These are phyloP conservation scores for Tricladium varicosporioides DNA, from an alignment of 2,329 filamentous ascomycete genomes.

Conservation along the genomic window DNA sequence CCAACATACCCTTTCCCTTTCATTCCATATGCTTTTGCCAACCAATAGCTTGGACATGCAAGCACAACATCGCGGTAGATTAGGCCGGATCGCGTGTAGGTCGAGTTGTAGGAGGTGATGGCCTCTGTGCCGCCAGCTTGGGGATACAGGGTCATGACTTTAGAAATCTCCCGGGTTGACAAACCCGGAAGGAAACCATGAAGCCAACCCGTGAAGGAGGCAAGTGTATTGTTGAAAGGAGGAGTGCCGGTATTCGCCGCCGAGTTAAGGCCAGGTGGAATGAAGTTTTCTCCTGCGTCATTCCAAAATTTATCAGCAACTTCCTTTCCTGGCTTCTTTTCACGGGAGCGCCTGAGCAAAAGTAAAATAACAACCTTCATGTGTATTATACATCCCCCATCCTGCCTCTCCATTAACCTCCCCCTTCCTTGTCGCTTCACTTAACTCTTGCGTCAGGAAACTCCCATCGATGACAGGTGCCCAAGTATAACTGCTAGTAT, in stretches of 20 bases:
- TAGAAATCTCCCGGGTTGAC: conserved; percentile 37
- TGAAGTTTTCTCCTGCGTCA: conserved; percentile 61
- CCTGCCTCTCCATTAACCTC: conserved; percentile 45
- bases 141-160: conserved; percentile 48
- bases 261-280: conserved; percentile 47
- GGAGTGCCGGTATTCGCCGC: conserved; percentile 32
- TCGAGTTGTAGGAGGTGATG: conserved; percentile 46
- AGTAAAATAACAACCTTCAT: too few species aligned
- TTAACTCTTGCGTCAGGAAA: conserved; percentile 49
- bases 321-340: too few species aligned
- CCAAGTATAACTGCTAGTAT: conserved; percentile 56
- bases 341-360: too few species aligned
- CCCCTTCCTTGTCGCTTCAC: conserved; percentile 38
- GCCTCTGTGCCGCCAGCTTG: conserved; percentile 42
- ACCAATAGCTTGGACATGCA: conserved; percentile 59
- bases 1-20: conserved; percentile 48
- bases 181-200: conserved; percentile 51
- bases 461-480: conserved; percentile 56
- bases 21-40: conserved; percentile 40
- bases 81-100: conserved; percentile 51
- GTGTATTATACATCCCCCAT: conserved; percentile 58
- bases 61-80: conserved; percentile 58
- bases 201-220: conserved; percentile 53
- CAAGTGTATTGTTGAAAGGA: conserved; percentile 48
- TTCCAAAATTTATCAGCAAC: too few species aligned